Base-by-base conservation (phyloP, 2,329 filamentous ascomycete genomes). In the Penicillium sp. region DNA sequence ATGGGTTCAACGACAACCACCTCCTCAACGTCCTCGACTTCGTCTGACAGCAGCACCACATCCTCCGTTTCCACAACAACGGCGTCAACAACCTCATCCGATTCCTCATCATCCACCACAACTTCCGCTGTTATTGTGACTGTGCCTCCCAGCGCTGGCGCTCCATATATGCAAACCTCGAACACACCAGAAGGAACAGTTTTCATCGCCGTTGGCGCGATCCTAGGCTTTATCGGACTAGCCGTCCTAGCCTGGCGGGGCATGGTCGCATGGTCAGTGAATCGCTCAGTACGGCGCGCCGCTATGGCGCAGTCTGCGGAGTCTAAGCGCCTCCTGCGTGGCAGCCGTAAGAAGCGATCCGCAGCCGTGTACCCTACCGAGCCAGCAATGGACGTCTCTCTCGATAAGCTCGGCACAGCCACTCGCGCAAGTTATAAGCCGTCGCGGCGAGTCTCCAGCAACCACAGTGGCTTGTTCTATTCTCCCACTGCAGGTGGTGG, bases 191-290 rank as follows among this genome's bases (percentile, higher is more conserved):
- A 98, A 69, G 95, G 95, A 54, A 97, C 93, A 4, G 89, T 99
- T 58, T 99, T 99, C 78, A 99, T 99, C 68, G 89, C 88, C 23
- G 95, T 98, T 1, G 95, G 95, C 46, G 90, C 92, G 26, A 88
- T 92, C 27, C 84, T 99, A 7, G 95, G 91, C 16, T 88, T 92
- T 63, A 85, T 97, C 62, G 91, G 87, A 11, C 80, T 92, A 9
- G 87, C 87, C n/a, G 85, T 98, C 45, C 82, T 99, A 13, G 82
- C 89, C 57, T 99, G 95, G 95, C 91, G 93, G 59, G 88, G 83
- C 50, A 84, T 97, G 55, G 87, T 97, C 58, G 92, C 91, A 59
- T 96, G 92, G 84, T 89, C 93, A 43, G 85, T 99, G 57, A 93
- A 97, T 75, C 90, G 93, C 58, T 95, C 90, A 35, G 93, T 98